Evolutionary conservation across 2,329 filamentous ascomycete species (phyloP).

Genomic region (Calonectria pteridis): DNA sequence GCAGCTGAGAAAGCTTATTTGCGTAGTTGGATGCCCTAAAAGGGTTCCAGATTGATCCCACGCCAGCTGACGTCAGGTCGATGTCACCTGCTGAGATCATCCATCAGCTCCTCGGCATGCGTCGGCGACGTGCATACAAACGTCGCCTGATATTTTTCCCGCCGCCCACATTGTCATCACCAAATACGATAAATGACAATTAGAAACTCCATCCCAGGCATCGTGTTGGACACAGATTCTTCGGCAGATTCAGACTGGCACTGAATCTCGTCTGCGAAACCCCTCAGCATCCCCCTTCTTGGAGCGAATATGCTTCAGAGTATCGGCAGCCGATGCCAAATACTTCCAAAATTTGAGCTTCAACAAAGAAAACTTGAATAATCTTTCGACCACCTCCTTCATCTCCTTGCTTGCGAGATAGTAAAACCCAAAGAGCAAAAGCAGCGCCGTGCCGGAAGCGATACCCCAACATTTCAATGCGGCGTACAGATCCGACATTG

Average conservation of each 20-base stretch:
- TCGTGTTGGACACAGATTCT: no score
- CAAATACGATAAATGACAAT: no score
- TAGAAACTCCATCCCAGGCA: no score
- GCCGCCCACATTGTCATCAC: no score
- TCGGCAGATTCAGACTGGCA: background rate
- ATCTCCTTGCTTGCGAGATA: background rate
- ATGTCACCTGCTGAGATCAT: background rate
- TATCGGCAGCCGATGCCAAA: background rate
- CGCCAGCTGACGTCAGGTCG: background rate
- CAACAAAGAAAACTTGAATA: background rate
- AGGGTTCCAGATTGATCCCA: background rate
- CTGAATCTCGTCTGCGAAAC: background rate
- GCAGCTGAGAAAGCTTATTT: no score
- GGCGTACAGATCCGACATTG: background rate
- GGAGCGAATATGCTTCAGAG: background rate
- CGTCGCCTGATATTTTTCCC: no score
- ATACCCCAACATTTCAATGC: background rate
- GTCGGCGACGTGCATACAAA: background rate
- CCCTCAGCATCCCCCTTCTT: background rate
- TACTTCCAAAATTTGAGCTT: background rate
- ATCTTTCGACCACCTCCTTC: background rate
- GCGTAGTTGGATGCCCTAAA: background rate
- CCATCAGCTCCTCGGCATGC: background rate
- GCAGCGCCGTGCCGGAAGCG: background rate
- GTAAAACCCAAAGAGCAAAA: background rate